phyloP scores from a whole-genome alignment of 1,284 basidiomycete species.

The Pseudozyma sp. region DNA sequence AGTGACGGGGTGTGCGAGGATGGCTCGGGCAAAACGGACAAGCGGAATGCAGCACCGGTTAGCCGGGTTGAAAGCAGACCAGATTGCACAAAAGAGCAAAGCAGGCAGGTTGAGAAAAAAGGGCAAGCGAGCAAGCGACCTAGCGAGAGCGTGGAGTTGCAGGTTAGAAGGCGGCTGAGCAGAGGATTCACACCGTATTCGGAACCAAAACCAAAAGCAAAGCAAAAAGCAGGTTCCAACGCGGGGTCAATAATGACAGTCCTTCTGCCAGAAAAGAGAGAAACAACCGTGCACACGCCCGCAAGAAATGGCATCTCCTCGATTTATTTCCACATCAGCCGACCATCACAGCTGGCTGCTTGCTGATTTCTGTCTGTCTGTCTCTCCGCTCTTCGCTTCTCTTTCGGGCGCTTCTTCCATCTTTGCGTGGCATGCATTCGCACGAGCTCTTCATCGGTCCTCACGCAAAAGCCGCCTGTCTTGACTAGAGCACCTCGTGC shows the following conservation, averaged over 20 bases:
- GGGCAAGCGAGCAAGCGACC: constrained; percentile 2
- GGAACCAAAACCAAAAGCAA: too few species aligned
- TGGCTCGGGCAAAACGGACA: constrained; percentile 3
- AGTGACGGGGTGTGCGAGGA: not conserved
- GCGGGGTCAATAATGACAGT: not conserved
- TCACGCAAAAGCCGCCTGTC: constrained; percentile 8
- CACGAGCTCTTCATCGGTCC: constrained; percentile 8
- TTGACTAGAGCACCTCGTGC: too few species aligned
- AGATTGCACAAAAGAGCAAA: constrained; percentile 4
- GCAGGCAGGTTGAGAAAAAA: not conserved
- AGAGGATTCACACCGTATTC: constrained; percentile 1
- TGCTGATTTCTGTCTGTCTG: not conserved
- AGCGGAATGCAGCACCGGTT: constrained; percentile 9
- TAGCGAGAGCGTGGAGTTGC: constrained; percentile 1
- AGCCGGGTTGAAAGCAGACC: constrained; percentile 3
- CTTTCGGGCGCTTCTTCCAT: constrained; percentile 11
- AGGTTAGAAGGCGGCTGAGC: not conserved
- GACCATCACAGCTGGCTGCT: too few species aligned
- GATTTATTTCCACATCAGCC: too few species aligned
- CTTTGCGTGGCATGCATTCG: constrained; percentile 7
- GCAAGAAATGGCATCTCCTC: not conserved
- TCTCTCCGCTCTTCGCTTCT: not conserved
- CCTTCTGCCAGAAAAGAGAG: too few species aligned
- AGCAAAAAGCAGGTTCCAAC: not conserved
- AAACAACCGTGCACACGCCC: too few species aligned